Percentiles rank a stretch among this genome's conserved stretches.
These are phyloP conservation scores for Zasmidium angulare DNA, from an alignment of 2,329 filamentous ascomycete species.

Conservation along the genomic window DNA sequence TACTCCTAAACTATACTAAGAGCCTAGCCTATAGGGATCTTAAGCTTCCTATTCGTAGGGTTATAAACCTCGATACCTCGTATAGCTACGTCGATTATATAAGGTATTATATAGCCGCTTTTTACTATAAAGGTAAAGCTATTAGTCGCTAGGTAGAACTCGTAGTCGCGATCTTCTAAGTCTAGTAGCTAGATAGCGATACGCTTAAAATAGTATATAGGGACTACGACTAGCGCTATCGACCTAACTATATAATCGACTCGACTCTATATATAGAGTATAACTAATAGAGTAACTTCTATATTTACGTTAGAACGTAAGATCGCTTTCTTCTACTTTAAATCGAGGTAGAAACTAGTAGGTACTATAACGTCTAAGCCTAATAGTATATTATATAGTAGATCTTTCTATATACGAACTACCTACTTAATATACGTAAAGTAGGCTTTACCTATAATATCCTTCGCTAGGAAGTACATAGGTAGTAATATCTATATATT, in stretches of 20 bases:
- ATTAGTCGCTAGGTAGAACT: not conserved
- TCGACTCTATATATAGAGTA: not conserved
- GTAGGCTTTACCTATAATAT: constrained; percentile 1
- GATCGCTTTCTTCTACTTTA: not conserved
- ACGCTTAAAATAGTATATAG: not conserved
- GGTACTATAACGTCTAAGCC: not conserved
- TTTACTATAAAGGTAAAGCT: not conserved
- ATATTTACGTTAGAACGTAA: not conserved
- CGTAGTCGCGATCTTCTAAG: not conserved
- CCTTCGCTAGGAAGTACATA: too few species aligned
- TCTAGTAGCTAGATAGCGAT: not conserved
- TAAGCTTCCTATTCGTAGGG: not conserved
- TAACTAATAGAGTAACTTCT: not conserved
- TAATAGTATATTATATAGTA: too few species aligned
- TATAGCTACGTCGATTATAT: not conserved
- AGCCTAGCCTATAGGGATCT: not conserved
- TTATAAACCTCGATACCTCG: not conserved
- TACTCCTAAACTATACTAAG: not conserved
- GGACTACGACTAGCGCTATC: not conserved
- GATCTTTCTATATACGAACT: not conserved
- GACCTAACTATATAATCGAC: not conserved
- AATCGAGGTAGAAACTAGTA: too few species aligned
- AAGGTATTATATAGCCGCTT: not conserved
- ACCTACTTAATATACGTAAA: not conserved
- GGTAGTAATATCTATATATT: not conserved